These are phyloP conservation scores for Thalassiosira profunda DNA, from an alignment of 108 stramenopile genomes.

Conservation along the genomic window DNA sequence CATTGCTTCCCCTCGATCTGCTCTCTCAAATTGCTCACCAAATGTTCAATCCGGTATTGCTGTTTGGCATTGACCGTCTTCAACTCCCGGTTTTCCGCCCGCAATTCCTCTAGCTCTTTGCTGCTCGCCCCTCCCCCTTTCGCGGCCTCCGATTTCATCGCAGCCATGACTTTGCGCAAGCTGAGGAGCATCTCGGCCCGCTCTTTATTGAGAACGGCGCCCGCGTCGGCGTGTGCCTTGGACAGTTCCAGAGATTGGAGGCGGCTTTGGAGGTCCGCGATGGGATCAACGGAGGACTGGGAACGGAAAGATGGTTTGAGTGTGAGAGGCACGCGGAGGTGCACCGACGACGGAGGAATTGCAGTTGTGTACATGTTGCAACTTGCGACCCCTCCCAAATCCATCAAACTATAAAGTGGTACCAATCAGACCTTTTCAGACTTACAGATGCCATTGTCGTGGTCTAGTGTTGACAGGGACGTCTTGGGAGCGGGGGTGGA, in stretches of 20 bases:
- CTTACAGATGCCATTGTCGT: too few species aligned
- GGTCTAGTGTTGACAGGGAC: too few species aligned
- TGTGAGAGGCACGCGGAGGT: too few species aligned
- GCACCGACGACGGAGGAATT: too few species aligned
- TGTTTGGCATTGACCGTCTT: constrained; percentile 53
- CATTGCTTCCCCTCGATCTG: constrained; percentile 9
- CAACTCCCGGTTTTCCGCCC: constrained; percentile 43
- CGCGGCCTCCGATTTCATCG: constrained; percentile 40
- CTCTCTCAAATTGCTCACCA: constrained; percentile 43
- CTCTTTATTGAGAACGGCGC: constrained; percentile 31
- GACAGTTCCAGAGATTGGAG: constrained; percentile 45
- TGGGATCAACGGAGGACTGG: constrained; percentile 5
- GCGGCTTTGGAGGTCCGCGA: constrained; percentile 35
- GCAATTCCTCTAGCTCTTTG: constrained; percentile 39
- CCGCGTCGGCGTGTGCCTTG: constrained; percentile 32
- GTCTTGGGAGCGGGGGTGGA: too few species aligned
- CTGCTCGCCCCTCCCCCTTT: constrained; percentile 18
- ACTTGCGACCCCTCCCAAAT: too few species aligned
- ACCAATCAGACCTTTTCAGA: too few species aligned
- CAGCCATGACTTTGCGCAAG: constrained; percentile 32
- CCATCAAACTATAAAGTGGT: too few species aligned
- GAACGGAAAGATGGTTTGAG: too few species aligned
- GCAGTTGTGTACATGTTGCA: too few species aligned
- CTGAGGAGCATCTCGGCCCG: constrained; percentile 44
- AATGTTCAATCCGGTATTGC: constrained; percentile 44